Evolutionary conservation across 176 grass and related monocot genomes (phyloP), one percentile per base, ranked within the genome.

Genomic region (Bolboschoenus planiculmis): DNA sequence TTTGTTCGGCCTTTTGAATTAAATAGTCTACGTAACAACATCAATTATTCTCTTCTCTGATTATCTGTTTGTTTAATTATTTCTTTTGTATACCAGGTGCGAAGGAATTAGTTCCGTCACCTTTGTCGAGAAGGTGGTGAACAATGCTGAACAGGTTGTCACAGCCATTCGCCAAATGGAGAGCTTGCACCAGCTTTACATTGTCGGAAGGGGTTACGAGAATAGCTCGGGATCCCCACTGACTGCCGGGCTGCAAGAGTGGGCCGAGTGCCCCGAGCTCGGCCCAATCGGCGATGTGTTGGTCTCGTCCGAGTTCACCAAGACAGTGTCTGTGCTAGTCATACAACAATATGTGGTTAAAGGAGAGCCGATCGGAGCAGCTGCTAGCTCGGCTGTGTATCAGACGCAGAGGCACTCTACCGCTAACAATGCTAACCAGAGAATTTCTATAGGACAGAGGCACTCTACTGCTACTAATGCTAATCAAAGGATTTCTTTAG

Each of bases 211-310:
- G 7, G 83, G 84, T 6, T 86, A 92, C n/a, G 56, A 86, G 70
- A 26, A 48, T 21, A 84, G 76, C 50, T 65, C 73, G 0, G 86
- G 82, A 43, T 78, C 82, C n/a, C 63, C 80, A 47, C 82, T 97
- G 67, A 90, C 90, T 7, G 30, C 82, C 13, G 80, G 88, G 68
- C 50, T 97, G 39, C 63, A 81, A 26, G 94, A 92, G 10, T 97
- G 91, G 90, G 86, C 86, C 37, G 91, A 97, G 86, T 90, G 72
- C 85, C 90, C 94, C 4, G 94, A 97, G 90, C 61, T 97, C 76
- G 94, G 94, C 5, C 89, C 90, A 4, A 94, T 94, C 1, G 94
- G 91, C 13, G 94, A 97, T 84, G 56, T 90, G 55, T 74, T 97
- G 59, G 91, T 87, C 27, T 90, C 90, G 47, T 88, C 94, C 6